Evolutionary conservation across 2,329 filamentous ascomycete genomes (phyloP).

Genomic region (Colletotrichum noveboracense): DNA sequence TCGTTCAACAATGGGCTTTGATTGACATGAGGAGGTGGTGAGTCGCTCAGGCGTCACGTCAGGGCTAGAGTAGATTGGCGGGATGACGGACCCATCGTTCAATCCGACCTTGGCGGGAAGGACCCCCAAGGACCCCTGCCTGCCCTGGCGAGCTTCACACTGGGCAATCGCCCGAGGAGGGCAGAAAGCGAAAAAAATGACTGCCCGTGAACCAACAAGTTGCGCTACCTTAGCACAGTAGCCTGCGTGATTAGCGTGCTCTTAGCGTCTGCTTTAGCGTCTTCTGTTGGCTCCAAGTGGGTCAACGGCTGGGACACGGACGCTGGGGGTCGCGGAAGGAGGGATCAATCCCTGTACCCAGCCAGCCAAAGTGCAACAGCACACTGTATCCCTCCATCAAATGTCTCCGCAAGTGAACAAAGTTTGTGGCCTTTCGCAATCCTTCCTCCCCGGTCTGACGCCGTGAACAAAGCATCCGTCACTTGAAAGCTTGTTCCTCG

Average conservation of each 20-base stretch:
- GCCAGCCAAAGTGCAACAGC: background rate
- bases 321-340: background rate
- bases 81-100: constrained; percentile 7
- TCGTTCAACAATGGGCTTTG: background rate
- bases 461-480: background rate
- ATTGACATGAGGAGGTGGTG: background rate
- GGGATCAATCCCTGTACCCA: background rate
- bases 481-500: background rate
- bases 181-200: background rate
- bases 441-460: background rate
- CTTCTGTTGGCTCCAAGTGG: background rate
- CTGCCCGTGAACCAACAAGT: constrained; percentile 4
- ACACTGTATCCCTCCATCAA: background rate
- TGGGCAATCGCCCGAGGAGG: background rate
- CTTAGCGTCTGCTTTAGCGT: background rate
- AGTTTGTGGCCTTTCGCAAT: background rate
- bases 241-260: background rate
- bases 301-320: constrained; percentile 1
- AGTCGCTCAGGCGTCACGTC: background rate
- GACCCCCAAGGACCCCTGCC: background rate
- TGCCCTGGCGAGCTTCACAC: background rate
- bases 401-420: background rate
- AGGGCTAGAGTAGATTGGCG: constrained; percentile 3
- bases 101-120: background rate
- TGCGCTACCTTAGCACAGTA: background rate